Conservation (phyloP, 2,329 filamentous ascomycete species). For the Fusarium sterilihyphosum region DNA sequence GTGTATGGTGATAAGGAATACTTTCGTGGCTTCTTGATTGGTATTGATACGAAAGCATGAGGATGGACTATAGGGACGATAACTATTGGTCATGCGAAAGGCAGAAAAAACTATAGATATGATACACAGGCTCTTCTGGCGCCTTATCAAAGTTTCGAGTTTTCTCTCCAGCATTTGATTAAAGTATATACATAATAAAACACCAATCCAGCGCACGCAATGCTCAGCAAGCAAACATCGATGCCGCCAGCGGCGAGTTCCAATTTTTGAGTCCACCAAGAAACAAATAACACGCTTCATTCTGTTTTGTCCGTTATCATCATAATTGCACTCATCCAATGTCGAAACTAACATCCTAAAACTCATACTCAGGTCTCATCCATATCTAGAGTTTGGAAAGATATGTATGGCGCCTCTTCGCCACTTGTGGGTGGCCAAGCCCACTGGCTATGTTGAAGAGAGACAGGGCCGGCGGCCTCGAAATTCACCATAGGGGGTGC, state of each 20-base stretch:
- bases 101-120: not conserved
- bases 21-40: not conserved
- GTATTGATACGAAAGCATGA: not conserved
- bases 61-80: not conserved
- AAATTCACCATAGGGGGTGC: slow-evolving; percentile 45
- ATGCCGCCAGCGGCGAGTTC: not conserved
- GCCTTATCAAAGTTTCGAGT: not conserved
- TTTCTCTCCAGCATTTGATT: not conserved
- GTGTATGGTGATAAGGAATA: not conserved
- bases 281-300: not conserved
- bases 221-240: not conserved
- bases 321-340: not conserved
- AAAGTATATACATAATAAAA: not conserved
- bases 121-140: not conserved
- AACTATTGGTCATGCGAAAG: not conserved
- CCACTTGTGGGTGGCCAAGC: slow-evolving; percentile 41
- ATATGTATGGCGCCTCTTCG: slow-evolving; percentile 28
- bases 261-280: not conserved
- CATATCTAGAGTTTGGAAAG: slow-evolving; percentile 33
- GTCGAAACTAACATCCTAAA: not conserved
- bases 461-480: slow-evolving; percentile 39
- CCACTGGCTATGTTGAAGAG: slow-evolving; percentile 42
- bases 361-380: slow-evolving; percentile 15
- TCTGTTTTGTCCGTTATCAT: not conserved
- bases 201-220: not conserved